Evolutionary conservation across 1,284 basidiomycete species (phyloP).

Genomic region (Stygiomarasmius scandens): DNA sequence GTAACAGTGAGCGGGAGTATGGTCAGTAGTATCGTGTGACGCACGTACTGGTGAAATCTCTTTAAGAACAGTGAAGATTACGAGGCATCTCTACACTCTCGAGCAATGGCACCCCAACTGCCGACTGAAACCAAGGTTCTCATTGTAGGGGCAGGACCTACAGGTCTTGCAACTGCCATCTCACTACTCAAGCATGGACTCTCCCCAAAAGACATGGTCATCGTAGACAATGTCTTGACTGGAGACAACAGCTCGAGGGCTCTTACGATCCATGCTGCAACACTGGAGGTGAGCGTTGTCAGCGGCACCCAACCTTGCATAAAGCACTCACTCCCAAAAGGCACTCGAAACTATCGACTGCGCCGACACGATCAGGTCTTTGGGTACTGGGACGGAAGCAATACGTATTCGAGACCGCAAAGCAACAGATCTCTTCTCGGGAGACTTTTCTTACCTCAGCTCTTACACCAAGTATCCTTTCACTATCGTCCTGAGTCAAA

Average conservation of each 20-base stretch:
- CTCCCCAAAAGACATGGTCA: constrained; percentile 38
- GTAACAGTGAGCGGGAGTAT: too few relatives aligned
- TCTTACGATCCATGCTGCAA: constrained; percentile 45
- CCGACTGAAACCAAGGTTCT: constrained; percentile 32
- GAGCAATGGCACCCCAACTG: not conserved
- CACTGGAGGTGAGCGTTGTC: constrained; percentile 38
- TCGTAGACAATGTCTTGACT: constrained; percentile 45
- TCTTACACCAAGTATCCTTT: constrained; percentile 49
- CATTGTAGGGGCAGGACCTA: constrained; percentile 52
- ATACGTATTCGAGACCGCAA: constrained; percentile 36
- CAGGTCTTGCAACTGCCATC: constrained; percentile 45
- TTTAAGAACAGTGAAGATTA: too few relatives aligned
- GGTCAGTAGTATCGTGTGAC: too few relatives aligned
- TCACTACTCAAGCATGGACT: constrained; percentile 47
- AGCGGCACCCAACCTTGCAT: not conserved
- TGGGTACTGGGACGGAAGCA: constrained; percentile 36
- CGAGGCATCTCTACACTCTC: not conserved
- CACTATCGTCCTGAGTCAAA: constrained; percentile 48
- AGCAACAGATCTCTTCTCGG: constrained; percentile 24
- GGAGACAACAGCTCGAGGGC: constrained; percentile 43
- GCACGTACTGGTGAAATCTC: too few relatives aligned
- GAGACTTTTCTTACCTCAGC: constrained; percentile 36
- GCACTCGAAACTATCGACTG: constrained; percentile 50
- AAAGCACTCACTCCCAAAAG: constrained; percentile 25
- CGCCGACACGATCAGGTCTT: constrained; percentile 40